phyloP scores from a whole-genome alignment of 805 yeast species.

The Saccharomycopsis fibuligera region DNA sequence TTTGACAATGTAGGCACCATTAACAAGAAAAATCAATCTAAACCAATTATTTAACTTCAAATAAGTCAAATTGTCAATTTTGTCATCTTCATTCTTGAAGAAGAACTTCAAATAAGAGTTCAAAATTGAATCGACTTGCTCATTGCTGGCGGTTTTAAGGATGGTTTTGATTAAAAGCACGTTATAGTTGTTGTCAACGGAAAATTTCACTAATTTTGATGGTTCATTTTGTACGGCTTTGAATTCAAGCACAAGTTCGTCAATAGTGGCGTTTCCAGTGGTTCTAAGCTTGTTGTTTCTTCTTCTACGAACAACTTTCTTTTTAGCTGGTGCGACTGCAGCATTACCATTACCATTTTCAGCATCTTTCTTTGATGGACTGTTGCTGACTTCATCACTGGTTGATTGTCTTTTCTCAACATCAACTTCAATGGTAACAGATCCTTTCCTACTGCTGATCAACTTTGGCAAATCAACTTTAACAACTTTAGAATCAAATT shows the following conservation, averaged over 20 bases:
- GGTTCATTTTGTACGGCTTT: neutral
- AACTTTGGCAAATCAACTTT: neutral
- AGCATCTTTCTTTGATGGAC: neutral
- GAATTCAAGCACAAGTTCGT: conserved; percentile 8
- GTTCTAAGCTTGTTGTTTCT: neutral
- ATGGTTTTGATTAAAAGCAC: conserved; percentile 12
- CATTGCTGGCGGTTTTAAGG: conserved; percentile 11
- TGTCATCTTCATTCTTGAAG: conserved; percentile 1
- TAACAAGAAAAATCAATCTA: conserved; percentile 10
- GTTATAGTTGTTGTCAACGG: conserved; percentile 10
- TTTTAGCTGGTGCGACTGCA: neutral
- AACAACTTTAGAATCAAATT: neutral
- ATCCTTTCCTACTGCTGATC: conserved; percentile 2
- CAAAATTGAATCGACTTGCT: conserved; percentile 15
- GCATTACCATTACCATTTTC: neutral
- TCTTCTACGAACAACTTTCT: neutral
- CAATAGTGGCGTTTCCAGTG: conserved; percentile 10
- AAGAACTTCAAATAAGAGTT: conserved; percentile 3
- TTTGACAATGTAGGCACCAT: conserved; percentile 14
- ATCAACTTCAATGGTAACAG: neutral
- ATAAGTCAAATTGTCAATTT: conserved; percentile 1
- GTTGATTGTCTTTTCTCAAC: neutral
- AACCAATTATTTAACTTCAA: conserved; percentile 19
- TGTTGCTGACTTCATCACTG: neutral
- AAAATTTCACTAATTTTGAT: conserved; percentile 7